These are phyloP conservation scores for Eutrema salsugineum DNA, from an alignment of 441 rosid species.

Conservation along the genomic window DNA sequence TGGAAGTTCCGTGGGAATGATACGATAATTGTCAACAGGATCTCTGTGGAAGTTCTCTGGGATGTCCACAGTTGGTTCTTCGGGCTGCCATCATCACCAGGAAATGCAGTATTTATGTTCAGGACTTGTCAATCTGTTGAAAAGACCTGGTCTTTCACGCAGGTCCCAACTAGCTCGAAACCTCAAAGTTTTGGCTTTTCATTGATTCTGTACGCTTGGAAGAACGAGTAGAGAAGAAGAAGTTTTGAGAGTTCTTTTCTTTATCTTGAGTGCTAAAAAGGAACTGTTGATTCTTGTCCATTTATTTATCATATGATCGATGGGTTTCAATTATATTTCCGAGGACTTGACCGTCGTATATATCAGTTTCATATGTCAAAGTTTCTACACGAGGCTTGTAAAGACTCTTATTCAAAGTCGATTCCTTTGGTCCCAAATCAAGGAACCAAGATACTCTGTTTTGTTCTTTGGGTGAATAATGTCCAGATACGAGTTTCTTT, in stretches of 20 bases:
- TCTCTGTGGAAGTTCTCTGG: constrained; percentile 75
- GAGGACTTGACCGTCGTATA: constrained; percentile 1
- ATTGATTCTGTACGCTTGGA: constrained; percentile 78
- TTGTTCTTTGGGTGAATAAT: not conserved
- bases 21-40: constrained; percentile 67
- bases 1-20: constrained; percentile 91
- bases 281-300: constrained; percentile 45
- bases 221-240: constrained; percentile 60
- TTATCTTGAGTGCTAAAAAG: constrained; percentile 40
- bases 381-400: constrained; percentile 8
- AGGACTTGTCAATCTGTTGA: constrained; percentile 65
- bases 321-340: not conserved
- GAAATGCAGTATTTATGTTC: constrained; percentile 87
- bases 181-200: constrained; percentile 68
- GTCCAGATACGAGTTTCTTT: not conserved
- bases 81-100: constrained; percentile 47
- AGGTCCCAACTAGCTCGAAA: constrained; percentile 51
- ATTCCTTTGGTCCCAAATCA: not conserved
- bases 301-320: constrained; percentile 11
- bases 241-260: constrained; percentile 27
- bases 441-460: constrained; percentile 2
- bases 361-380: not conserved
- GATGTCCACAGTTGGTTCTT: constrained; percentile 89
- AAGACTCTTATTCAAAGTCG: constrained; percentile 6
- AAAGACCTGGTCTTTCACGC: constrained; percentile 50